Base-by-base conservation (phyloP, 805 yeast genomes). In the Barnettozyma populi region DNA sequence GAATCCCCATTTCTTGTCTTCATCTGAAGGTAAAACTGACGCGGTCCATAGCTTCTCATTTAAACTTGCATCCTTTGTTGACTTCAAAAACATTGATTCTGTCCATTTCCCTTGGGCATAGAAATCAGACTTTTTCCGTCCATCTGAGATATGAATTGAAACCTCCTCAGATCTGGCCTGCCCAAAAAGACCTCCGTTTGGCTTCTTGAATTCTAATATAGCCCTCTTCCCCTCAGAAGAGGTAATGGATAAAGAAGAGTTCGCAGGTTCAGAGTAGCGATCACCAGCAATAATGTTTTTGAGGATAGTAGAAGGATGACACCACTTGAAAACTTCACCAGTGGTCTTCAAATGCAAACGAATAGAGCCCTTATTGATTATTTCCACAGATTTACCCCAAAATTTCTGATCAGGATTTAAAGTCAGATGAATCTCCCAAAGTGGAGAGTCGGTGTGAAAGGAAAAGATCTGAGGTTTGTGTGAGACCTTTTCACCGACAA, bases 261-360 rank as follows among this genome's bases (percentile, higher is more conserved):
- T 31, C 2, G 76, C 72, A 1, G 99, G 99, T 62, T 94, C 99
- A 13, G 88, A 73, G 64, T 90, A 94, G 63, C 89, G 86, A 59
- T 94, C 99, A 23, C 99, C 98, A 2, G 97, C 96, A 57, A 94
- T 80, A 41, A 94, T 74, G 61, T 92, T 92, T 58, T 92, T 84
- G 57, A 94, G 68, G 57, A 87, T 74, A 0, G 95, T 82, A 1
- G 86, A 80, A 7, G 99, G 97, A 54, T 83, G 90, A 19, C 72
- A 63, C 92, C 95, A 94, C 52, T 80, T 79, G 59, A 82, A 86
- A 10, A 64, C 55, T 57, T 87, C 96, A 1, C 88, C 90, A 0
- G 83, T 74, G 2, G 70, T 57, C 49, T 77, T 76, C 40, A 83
- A 70, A 2, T 72, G 71, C 35, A 94, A 69, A 40, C 73, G 75